Evolutionary conservation across 1,284 basidiomycete species (phyloP), one percentile per base, ranked within the genome.

Genomic region (Malassezia yamatoensis): DNA sequence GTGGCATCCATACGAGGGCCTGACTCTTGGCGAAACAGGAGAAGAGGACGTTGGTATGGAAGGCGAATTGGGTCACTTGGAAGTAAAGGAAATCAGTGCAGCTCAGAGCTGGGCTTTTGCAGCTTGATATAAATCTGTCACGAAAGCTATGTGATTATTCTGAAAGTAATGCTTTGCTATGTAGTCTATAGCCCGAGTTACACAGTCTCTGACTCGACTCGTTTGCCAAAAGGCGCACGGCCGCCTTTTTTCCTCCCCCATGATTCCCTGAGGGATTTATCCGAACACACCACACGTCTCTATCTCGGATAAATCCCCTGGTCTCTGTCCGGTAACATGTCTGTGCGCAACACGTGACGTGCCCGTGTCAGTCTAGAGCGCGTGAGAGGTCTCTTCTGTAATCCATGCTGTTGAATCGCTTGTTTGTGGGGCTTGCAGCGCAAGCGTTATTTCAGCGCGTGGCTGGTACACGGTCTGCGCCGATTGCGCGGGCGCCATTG

Each of bases 41-140:
- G 69, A 74, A 35, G 69, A 72, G 53, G 72, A 75, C 46, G 72
- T 75, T 0, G 72, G 72, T 0, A 64, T 69, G 43, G 72, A 74
- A 53, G 56, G 58, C 15, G 70, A 72, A 51, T 58, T 74, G 5
- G 72, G 72, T 1, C 64, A 66, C 37, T 43, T 74, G 34, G 61
- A 74, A 52, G 57, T 64, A 32, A 67, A 63, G 57, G 60, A 72
- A 37, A 42, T 73, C 49, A 53, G 60, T 5, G 38, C 61, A 24
- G 66, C 65, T 13, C 63, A 70, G 41, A 52, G 65, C 10, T 70
- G 68, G 68, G 68, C 68, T 0, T 69, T 64, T 54, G 60, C 59
- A 15, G 64, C 65, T 11, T 66, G 47, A 41, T 46, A 16, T 13
- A 12, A 29, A 4, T 29, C 4, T 29, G 3, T 29, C 4, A 29